A percentile compares a stretch with the other conserved stretches of the same genome.
Evolutionary conservation across 768 basidiomycete species (phyloP).

Genomic region (Rhizopogon vesiculosus): DNA sequence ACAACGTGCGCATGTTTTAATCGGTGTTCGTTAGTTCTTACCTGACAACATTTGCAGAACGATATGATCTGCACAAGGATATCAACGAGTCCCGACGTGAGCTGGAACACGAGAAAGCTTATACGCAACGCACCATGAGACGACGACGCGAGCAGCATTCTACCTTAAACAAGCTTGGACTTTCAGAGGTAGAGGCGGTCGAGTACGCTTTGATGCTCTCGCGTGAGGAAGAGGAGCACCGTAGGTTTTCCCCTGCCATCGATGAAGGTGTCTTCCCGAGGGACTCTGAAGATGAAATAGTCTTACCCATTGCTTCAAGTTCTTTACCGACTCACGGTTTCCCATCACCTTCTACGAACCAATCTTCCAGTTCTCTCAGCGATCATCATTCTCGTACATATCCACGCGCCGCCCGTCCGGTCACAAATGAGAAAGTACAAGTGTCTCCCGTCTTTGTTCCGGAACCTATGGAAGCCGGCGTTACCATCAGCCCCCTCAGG

Average conservation of each 20-base stretch:
- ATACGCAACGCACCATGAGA: conserved; percentile 32
- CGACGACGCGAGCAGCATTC: conserved; percentile 55
- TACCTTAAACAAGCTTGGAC: conserved; percentile 57
- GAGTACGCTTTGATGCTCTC: conserved; percentile 85
- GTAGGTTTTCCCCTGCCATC: conserved; percentile 8
- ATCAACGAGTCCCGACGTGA: conserved; percentile 55
- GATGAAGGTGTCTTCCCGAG: conserved; percentile 57
- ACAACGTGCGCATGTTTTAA: conserved; percentile 33
- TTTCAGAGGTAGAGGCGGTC: conserved; percentile 70
- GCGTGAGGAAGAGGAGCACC: conserved; percentile 57
- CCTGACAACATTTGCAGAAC: conserved; percentile 35
- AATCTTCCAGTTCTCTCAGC: conserved; percentile 17
- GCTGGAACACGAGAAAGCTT: conserved; percentile 45
- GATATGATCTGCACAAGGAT: conserved; percentile 57
- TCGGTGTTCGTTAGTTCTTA: neutral
- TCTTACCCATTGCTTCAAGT: conserved; percentile 18
- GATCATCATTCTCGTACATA: conserved; percentile 22
- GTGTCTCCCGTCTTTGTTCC: conserved; percentile 44
- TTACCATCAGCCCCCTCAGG: conserved; percentile 24
- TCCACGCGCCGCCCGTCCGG: conserved; percentile 19
- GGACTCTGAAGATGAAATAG: conserved; percentile 40
- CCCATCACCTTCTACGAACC: conserved; percentile 4
- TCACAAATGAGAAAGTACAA: conserved; percentile 50
- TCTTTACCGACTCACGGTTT: conserved; percentile 12
- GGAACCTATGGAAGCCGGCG: conserved; percentile 55